These are phyloP conservation scores for Nymphaea colorata DNA, from an alignment of 164 flowering plant species.

Conservation along the genomic window DNA sequence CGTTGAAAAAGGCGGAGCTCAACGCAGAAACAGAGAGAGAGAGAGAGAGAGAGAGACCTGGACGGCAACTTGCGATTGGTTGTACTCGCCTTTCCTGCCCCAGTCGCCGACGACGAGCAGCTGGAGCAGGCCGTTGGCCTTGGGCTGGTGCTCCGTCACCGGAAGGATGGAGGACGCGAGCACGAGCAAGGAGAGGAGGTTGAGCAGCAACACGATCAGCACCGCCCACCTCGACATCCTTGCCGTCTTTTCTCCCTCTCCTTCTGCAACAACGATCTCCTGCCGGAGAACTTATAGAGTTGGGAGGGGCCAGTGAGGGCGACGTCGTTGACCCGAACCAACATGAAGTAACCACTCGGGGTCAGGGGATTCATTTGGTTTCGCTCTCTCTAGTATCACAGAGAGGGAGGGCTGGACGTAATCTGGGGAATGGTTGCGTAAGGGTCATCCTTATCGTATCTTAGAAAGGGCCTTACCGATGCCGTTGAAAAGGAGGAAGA, in stretches of 20 bases:
- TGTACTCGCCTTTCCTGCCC: slow-evolving; percentile 35
- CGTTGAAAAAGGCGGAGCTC: not conserved
- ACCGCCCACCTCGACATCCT: not conserved
- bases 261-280: not conserved
- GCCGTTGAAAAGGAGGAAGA: too few species aligned
- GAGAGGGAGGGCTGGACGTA: not conserved
- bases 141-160: slow-evolving; percentile 12
- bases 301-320: not conserved
- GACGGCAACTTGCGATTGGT: slow-evolving; percentile 28
- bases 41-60: slow-evolving; percentile 18
- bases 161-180: not conserved
- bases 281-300: not conserved
- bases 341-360: not conserved
- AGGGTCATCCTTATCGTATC: not conserved
- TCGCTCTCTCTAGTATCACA: not conserved
- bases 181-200: not conserved
- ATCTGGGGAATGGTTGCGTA: not conserved
- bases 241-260: not conserved
- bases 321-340: not conserved
- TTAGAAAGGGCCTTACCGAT: not conserved
- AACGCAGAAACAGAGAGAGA: not conserved
- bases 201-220: not conserved
- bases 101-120: slow-evolving; percentile 43
- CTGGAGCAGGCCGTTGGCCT: slow-evolving; percentile 24
- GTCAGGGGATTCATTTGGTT: too few species aligned